Percentiles rank a stretch among this genome's conserved stretches.
These are phyloP conservation scores for Polytolypa hystricis DNA, from an alignment of 2,329 filamentous ascomycete genomes.

Conservation along the genomic window DNA sequence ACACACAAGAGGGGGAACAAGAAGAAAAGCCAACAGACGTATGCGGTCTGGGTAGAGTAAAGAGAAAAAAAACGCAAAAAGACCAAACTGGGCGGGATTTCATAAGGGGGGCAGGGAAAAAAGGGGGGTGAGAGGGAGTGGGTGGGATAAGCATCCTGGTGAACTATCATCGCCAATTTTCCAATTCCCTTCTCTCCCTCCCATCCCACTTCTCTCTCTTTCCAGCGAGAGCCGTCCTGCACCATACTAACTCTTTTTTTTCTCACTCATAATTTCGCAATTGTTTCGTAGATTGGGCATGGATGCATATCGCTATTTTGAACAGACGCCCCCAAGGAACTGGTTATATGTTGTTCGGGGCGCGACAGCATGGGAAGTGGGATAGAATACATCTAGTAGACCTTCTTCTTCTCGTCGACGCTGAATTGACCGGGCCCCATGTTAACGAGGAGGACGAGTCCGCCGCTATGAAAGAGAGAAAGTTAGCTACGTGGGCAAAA, in stretches of 20 bases:
- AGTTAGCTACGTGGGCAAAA: conserved; percentile 10
- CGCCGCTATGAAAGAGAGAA: conserved; percentile 52
- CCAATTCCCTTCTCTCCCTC: neutral
- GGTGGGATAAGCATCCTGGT: neutral
- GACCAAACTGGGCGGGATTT: too few species aligned
- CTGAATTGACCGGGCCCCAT: conserved; percentile 96
- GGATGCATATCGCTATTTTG: neutral
- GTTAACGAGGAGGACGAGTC: conserved; percentile 92
- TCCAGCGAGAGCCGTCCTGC: neutral
- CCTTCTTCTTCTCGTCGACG: conserved; percentile 99
- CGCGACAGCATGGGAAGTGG: neutral
- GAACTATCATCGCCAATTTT: neutral
- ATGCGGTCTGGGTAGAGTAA: too few species aligned
- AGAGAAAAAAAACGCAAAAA: neutral
- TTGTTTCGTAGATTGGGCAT: neutral
- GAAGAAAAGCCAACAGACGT: too few species aligned
- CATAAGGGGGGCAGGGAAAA: neutral
- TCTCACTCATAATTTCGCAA: neutral
- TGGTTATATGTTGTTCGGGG: too few species aligned
- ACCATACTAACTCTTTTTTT: too few species aligned
- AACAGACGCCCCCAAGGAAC: neutral
- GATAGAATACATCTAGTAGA: conserved; percentile 53
- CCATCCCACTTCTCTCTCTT: neutral
- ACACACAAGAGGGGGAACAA: too few species aligned
- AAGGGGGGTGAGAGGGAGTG: neutral